Base-by-base conservation (phyloP, 2,329 filamentous ascomycete genomes). In the Fusarium falciforme region DNA sequence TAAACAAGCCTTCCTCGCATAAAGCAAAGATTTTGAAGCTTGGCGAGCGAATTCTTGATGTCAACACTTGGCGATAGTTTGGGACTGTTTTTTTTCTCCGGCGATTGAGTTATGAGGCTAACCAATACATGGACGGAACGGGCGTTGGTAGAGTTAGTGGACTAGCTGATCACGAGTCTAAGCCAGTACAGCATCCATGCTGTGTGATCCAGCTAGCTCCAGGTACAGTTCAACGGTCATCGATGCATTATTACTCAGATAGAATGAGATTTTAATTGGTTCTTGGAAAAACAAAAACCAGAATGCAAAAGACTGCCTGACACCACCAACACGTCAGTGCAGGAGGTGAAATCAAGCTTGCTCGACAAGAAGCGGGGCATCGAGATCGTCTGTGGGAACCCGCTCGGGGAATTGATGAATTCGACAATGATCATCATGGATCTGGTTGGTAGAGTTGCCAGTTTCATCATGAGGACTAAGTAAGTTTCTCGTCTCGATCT, bases 281-380 rank as follows among this genome's bases (percentile, higher is more conserved):
- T 9, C 22, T 14, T 5, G 31, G 20, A 33, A 25, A 7, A 20
- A 22, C 44, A 22, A 27, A 29, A 65, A 38, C 60, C 54, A 65
- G 57, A 54, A 74, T 54, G 42, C 20, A 20, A 44, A 35, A 17
- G 11, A 29, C 54, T 42, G 31, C 36, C 60, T 42, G 63, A 27
- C 55, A 68, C 64, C 68, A 69, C 61, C 60, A 66, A 74, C 61
- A 63, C 71, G 72, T 74, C 72, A 74, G 69, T 55, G 42, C 68
- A 54, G 55, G 58, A 65, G 64, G 71, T 65, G 64, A 55, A 60
- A 55, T 42, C 69, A 71, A 64, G 63, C 58, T 52, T 67, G 66
- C n/a, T 38, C 58, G 35, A 52, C 9, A 61, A 69, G 47, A 52
- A 52, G 68, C 65, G 72, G 72, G 72, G 72, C 62, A 69, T 74